Evolutionary conservation across 768 basidiomycete species (phyloP).

Genomic region (Austroboletus eburneus): DNA sequence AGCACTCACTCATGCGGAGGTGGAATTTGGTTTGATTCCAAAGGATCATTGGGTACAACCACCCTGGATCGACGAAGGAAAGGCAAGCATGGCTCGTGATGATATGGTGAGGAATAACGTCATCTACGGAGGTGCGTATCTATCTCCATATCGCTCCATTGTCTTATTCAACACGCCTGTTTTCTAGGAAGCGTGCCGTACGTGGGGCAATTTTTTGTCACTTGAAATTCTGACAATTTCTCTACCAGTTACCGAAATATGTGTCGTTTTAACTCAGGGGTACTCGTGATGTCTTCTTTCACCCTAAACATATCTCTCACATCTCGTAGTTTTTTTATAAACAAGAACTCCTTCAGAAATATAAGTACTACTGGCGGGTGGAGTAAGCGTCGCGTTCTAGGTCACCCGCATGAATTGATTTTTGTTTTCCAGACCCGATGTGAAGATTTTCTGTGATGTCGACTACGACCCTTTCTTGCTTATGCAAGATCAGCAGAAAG

Average conservation of each 20-base stretch:
- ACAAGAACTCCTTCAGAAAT: constrained; percentile 70
- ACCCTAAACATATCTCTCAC: constrained; percentile 1
- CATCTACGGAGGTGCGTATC: constrained; percentile 56
- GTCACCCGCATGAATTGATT: constrained; percentile 6
- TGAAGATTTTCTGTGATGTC: constrained; percentile 79
- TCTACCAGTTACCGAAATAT: constrained; percentile 76
- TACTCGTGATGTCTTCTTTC: constrained; percentile 25
- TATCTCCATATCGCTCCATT: constrained; percentile 2
- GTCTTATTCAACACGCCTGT: background rate
- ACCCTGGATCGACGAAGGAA: constrained; percentile 68
- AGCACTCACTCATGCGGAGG: constrained; percentile 27
- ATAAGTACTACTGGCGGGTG: constrained; percentile 88
- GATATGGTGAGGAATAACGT: constrained; percentile 61
- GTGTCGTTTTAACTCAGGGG: constrained; percentile 94
- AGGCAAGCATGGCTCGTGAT: constrained; percentile 52
- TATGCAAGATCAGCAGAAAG: constrained; percentile 77
- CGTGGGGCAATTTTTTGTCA: constrained; percentile 26
- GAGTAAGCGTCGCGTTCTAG: constrained; percentile 50
- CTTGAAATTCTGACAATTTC: constrained; percentile 5
- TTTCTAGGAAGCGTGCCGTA: constrained; percentile 67
- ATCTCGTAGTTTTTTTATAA: constrained; percentile 69
- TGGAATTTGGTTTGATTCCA: constrained; percentile 63
- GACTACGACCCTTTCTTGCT: constrained; percentile 75
- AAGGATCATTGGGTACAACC: constrained; percentile 74
- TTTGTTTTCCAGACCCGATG: constrained; percentile 50